Base-by-base conservation (phyloP, 805 yeast genomes). In the Teunomyces lycoperdinae region DNA sequence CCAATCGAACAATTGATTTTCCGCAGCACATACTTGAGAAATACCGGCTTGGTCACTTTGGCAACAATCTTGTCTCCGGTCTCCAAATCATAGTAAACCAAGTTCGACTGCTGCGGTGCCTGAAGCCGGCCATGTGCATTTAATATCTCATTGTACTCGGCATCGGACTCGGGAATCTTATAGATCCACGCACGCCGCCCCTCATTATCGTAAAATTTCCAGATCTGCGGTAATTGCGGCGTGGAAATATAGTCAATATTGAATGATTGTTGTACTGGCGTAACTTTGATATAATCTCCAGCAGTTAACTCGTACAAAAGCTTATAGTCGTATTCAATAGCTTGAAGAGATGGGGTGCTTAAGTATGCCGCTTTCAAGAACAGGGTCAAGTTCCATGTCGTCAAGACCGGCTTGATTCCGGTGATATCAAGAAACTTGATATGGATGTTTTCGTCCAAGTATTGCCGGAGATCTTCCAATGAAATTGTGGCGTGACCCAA, bases 131-230 rank as follows among this genome's bases (percentile, higher is more conserved):
- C 53, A 7, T 43, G 27, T 2, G 48, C 47, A 42, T 56, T 57
- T 16, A 66, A 32, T 28, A 69, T 60, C 17, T 63, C 52, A 38
- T 64, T 58, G 46, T 68, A 70, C 9, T 68, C 64, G 2, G 70
- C 64, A 46, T 68, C 71, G 1, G 50, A 41, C 11, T 64, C 54
- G 13, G 59, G 57, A 17, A 71, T 66, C 58, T 77, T 80, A 63
- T 82, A 85, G 13, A 89, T 63, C 96, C 96, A 89, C 9, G 88
- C 84, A 51, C 97, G 74, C 51, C 96, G 74, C 4, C 96, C 95
- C 54, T 81, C 83, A 48, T 79, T 76, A 54, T 79, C 83, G 58
- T 70, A 77, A 48, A 72, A 70, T 55, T 73, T 77, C 84, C 84
- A 80, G 1, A 69, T 58, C 45, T 61, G 64, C 8, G 74, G 70